Conservation (phyloP, 1,139 yeast species). For the Saccharomyces hybrid region DNA sequence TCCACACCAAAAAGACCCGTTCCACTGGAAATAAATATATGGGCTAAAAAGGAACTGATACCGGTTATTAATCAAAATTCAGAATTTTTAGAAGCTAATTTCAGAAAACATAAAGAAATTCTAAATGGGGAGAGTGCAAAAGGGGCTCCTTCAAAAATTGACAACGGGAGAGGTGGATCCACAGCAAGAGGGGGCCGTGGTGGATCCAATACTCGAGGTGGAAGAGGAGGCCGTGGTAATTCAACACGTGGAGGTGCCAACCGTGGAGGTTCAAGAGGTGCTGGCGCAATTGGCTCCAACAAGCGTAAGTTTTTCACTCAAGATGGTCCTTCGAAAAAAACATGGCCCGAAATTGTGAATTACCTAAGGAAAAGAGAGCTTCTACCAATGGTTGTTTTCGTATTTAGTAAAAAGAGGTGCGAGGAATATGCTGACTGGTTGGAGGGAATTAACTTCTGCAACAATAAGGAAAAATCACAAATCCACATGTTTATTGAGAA, state of each 20-base stretch:
- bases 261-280: slow-evolving; percentile 35
- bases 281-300: slow-evolving; percentile 35
- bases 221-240: slow-evolving; percentile 31
- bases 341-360: slow-evolving; percentile 74
- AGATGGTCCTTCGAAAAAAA: slow-evolving; percentile 70
- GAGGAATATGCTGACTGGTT: slow-evolving; percentile 86
- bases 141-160: slow-evolving; percentile 17
- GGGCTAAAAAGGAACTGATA: slow-evolving; percentile 64
- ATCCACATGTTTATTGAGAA: slow-evolving; percentile 87
- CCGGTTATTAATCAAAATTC: slow-evolving; percentile 72
- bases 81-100: slow-evolving; percentile 58
- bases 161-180: slow-evolving; percentile 22
- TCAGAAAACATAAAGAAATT: slow-evolving; percentile 51
- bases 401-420: slow-evolving; percentile 86
- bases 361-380: slow-evolving; percentile 57
- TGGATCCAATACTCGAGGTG: slow-evolving; percentile 29
- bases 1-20: slow-evolving; percentile 95
- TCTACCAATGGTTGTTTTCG: slow-evolving; percentile 87
- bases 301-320: slow-evolving; percentile 37
- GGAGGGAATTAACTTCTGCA: slow-evolving; percentile 69
- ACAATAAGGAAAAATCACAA: slow-evolving; percentile 77
- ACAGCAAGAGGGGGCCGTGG: slow-evolving; percentile 28
- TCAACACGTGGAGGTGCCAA: slow-evolving; percentile 31
- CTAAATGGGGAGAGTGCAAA: slow-evolving; percentile 38
- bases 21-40: slow-evolving; percentile 77